Base-by-base conservation (phyloP, 2,329 filamentous ascomycete genomes). In the Penicillium sp. region DNA sequence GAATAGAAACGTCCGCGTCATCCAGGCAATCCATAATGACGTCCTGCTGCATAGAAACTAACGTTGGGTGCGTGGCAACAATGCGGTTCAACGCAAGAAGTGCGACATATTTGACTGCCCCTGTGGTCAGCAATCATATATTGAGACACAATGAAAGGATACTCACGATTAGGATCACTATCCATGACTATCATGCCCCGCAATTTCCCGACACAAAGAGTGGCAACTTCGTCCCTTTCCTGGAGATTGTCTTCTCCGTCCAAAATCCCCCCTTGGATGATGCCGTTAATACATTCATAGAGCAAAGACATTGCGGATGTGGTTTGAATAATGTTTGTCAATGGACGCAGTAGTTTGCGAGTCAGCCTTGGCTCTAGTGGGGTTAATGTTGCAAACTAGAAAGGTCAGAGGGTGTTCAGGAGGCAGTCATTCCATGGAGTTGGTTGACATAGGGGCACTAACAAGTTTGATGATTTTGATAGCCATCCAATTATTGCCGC, bases 401-500 rank as follows among this genome's bases (percentile, higher is more conserved):
- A 24, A 43, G 43, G 65, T 71, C 54, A 67, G 58, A 26, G 52
- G 46, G 21, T 17, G 17, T 12, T 17, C 10, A 26, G 31, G 17
- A 29, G 4, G 33, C 4, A 17, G 12, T n/a, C 9, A 13, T 15
- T 13, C 17, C 26, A 42, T 4, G 6, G 4, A 8, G 4, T 15
- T 19, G n/a, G 39, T 24, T 4, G 26, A 4, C 2, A 31, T 21
- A 7, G 17, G 8, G 32, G 19, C 33, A 72, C 80, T 58, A 68
- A 91, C 88, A 55, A 98, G 78, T 72, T 98, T 98, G 68, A 98
- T 97, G 55, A 98, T 81, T 68, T 98, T 98, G 66, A 98, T 98
- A 52, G 90, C 90, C 91, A 98, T 97, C 93, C 93, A 98, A 69
- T 98, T 98, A 70, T 98, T 97, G 33, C 86, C 86, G 49, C 89